Evolutionary conservation across 331 rosid species (phyloP).

Genomic region (Prunus yedoensis): DNA sequence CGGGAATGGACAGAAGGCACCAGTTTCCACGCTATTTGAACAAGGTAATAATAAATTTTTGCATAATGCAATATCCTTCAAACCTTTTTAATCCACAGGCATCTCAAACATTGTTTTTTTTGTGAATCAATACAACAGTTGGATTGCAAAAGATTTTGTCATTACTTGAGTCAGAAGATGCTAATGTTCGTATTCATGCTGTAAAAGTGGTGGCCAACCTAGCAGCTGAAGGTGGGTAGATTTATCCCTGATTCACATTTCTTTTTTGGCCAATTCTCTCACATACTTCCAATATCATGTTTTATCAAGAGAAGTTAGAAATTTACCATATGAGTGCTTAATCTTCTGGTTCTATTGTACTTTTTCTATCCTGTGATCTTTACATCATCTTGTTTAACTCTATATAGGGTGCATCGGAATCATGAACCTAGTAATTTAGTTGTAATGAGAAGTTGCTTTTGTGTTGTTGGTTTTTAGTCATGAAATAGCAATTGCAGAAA

Average conservation of each 20-base stretch:
- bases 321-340: not conserved
- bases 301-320: not conserved
- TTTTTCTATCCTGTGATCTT: not conserved
- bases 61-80: slow-evolving; percentile 20
- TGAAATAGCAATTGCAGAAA: not conserved
- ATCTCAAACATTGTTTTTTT: slow-evolving; percentile 20
- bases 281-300: not conserved
- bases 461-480: not conserved
- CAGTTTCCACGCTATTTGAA: slow-evolving; percentile 75
- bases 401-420: not conserved
- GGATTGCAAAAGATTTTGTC: slow-evolving; percentile 91
- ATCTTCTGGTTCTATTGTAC: not conserved
- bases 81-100: not conserved
- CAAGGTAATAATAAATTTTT: slow-evolving; percentile 55
- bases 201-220: slow-evolving; percentile 97
- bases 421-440: not conserved
- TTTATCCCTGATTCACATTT: not conserved
- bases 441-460: not conserved
- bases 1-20: slow-evolving; percentile 63
- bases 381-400: not conserved
- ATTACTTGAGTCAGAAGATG: slow-evolving; percentile 93
- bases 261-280: not conserved
- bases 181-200: slow-evolving; percentile 90
- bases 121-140: slow-evolving; percentile 50
- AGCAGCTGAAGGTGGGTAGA: slow-evolving; percentile 87